These are phyloP conservation scores for Nothophoma quercina DNA, from an alignment of 2,329 filamentous ascomycete species.

Conservation along the genomic window DNA sequence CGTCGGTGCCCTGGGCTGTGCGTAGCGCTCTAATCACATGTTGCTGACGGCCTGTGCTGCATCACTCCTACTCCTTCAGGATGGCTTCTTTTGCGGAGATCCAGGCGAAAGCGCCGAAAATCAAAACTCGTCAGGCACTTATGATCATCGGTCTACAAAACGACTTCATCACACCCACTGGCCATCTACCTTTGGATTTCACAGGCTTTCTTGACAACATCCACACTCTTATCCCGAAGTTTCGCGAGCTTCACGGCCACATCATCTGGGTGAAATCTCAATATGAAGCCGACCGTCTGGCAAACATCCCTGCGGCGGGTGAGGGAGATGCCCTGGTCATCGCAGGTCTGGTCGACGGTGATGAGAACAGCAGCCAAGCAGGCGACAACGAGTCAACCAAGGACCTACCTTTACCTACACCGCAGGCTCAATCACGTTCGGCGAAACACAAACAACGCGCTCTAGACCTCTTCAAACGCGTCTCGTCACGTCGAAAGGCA, in stretches of 20 bases:
- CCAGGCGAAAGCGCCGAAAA: slow-evolving; percentile 57
- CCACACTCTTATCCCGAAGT: slow-evolving; percentile 70
- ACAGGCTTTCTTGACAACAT: slow-evolving; percentile 74
- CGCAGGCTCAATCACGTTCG: slow-evolving; percentile 41
- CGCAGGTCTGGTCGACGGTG: slow-evolving; percentile 47
- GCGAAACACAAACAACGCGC: slow-evolving; percentile 48
- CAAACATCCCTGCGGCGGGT: slow-evolving; percentile 58
- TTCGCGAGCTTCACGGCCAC: slow-evolving; percentile 71
- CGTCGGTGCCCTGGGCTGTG: slow-evolving; percentile 2
- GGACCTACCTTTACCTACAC: slow-evolving; percentile 31
- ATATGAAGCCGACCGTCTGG: slow-evolving; percentile 69
- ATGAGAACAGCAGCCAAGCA: slow-evolving; percentile 44
- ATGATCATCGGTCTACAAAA: slow-evolving; percentile 89
- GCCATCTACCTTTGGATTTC: slow-evolving; percentile 70
- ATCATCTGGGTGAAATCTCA: slow-evolving; percentile 87
- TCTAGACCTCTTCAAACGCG: slow-evolving; percentile 47
- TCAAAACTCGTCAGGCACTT: slow-evolving; percentile 72
- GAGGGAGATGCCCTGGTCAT: slow-evolving; percentile 57
- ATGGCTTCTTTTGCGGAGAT: slow-evolving; percentile 55
- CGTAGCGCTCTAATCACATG: slow-evolving; percentile 3
- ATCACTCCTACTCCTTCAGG: slow-evolving; percentile 9
- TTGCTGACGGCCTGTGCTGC: slow-evolving; percentile 6
- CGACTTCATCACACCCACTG: slow-evolving; percentile 77
- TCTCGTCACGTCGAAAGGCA: slow-evolving; percentile 42
- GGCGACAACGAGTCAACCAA: slow-evolving; percentile 43